phyloP scores from a whole-genome alignment of 441 rosid species.

The Pelargonium australe region DNA sequence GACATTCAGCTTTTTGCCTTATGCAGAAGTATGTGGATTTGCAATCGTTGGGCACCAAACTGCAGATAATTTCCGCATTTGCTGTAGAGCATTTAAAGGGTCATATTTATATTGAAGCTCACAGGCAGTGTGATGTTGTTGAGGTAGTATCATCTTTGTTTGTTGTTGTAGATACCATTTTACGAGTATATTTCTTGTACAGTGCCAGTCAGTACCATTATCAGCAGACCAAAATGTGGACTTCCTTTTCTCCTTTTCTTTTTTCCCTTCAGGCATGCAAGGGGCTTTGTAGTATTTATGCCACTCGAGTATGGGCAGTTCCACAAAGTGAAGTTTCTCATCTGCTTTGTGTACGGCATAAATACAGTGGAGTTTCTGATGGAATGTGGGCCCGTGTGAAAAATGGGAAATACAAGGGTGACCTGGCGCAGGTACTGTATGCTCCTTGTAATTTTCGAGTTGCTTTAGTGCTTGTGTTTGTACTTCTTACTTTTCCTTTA shows the following conservation, averaged over 20 bases:
- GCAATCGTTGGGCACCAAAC: slow-evolving; percentile 48
- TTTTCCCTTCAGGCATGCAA: slow-evolving; percentile 58
- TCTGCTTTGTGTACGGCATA: slow-evolving; percentile 49
- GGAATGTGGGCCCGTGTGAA: slow-evolving; percentile 89
- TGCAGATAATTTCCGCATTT: slow-evolving; percentile 68
- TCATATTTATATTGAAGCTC: slow-evolving; percentile 71
- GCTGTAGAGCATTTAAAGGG: slow-evolving; percentile 73
- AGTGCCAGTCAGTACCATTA: background rate
- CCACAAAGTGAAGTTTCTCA: slow-evolving; percentile 58
- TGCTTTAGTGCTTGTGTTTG: slow-evolving; percentile 17
- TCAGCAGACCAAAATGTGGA: background rate
- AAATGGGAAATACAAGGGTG: slow-evolving; percentile 92
- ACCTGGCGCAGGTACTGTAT: slow-evolving; percentile 63
- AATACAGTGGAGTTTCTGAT: slow-evolving; percentile 39
- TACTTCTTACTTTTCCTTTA: slow-evolving; percentile 7
- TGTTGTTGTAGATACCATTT: background rate
- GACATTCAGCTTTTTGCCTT: slow-evolving; percentile 70
- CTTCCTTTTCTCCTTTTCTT: background rate
- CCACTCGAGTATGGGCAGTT: slow-evolving; percentile 48
- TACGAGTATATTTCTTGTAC: background rate
- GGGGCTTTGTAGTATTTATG: slow-evolving; percentile 56
- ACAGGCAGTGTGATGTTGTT: slow-evolving; percentile 50
- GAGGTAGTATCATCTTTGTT: slow-evolving; percentile 45
- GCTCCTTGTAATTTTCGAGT: background rate
- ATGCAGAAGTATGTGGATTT: slow-evolving; percentile 86